Base-by-base conservation (phyloP, 768 basidiomycete genomes). In the Clavulina sp. region DNA sequence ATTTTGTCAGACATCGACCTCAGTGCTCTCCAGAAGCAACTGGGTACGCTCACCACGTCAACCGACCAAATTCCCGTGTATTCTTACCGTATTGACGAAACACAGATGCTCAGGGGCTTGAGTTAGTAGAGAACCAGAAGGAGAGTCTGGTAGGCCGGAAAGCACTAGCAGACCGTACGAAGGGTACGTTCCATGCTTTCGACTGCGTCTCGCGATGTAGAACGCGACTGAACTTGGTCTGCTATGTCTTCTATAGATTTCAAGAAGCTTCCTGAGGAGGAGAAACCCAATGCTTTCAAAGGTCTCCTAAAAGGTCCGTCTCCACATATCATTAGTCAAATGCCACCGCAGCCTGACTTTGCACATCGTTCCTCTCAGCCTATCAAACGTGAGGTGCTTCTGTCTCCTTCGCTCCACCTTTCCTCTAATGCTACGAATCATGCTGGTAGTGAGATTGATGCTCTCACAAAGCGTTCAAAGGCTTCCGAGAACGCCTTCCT, bases 51-150 rank as follows among this genome's bases (percentile, higher is more conserved):
- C n/a, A n/a, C n/a, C n/a, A n/a, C n/a, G n/a, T n/a, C n/a, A n/a
- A n/a, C n/a, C n/a, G n/a, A n/a, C n/a, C n/a, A n/a, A n/a, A n/a
- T n/a, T n/a, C n/a, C n/a, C n/a, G n/a, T n/a, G n/a, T n/a, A n/a
- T n/a, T 64, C 74, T 99, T 48, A 68, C 78, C 19, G 88, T 95
- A 57, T 71, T 97, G 26, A 93, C 97, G 67, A 92, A 88, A 69
- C 82, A 80, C 3, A 47, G 92, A 97, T 66, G 70, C 74, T 4
- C 93, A 96, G 55, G 92, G 91, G 3, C 73, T 96, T 31, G 92
- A 97, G 66, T 73, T 99, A 13, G 92, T 99, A 21, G 91, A 97
- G 72, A 92, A 92, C 67, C 92, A 96, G 72, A 99, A 96, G 69
- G 93, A 97, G 69, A 88, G 84, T 57, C 73, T 96, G 41, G 73